Conservation (phyloP, 768 basidiomycete genomes). For the Phylloporus rhodoxanthus region DNA sequence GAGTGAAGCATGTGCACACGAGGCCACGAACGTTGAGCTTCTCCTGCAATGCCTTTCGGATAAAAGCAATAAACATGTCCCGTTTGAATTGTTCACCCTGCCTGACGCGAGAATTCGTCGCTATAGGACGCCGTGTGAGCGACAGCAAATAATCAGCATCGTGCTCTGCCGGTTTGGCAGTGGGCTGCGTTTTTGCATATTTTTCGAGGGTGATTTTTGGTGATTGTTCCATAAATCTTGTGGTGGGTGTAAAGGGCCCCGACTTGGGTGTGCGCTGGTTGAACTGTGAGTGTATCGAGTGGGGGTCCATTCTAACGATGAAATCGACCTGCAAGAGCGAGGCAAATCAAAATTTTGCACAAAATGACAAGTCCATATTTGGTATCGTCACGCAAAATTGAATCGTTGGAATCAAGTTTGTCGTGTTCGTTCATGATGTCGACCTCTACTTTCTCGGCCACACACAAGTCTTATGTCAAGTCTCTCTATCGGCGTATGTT, state of each 20-base stretch:
- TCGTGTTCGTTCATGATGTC: constrained; percentile 38
- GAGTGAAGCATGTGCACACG: constrained; percentile 6
- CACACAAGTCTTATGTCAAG: constrained; percentile 82
- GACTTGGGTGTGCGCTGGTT: constrained; percentile 67
- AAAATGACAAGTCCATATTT: constrained; percentile 7
- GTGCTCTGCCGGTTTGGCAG: constrained; percentile 20
- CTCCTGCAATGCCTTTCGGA: constrained; percentile 74
- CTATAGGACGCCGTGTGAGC: constrained; percentile 50
- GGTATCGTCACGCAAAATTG: constrained; percentile 15
- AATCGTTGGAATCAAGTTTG: not conserved
- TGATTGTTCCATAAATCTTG: constrained; percentile 41
- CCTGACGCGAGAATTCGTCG: constrained; percentile 72
- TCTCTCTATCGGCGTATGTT: constrained; percentile 86
- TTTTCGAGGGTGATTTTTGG: constrained; percentile 40
- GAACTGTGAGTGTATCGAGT: constrained; percentile 69
- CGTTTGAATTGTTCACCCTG: constrained; percentile 71
- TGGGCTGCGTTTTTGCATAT: constrained; percentile 36
- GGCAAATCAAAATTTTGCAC: not conserved
- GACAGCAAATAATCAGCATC: constrained; percentile 12
- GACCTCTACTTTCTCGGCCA: constrained; percentile 58
- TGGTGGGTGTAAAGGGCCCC: constrained; percentile 46
- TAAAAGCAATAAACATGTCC: constrained; percentile 80
- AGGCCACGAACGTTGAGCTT: constrained; percentile 54
- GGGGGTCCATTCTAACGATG: constrained; percentile 57
- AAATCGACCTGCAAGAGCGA: not conserved